phyloP scores from a whole-genome alignment of 345 rosid genomes.

The Acer saccharum region DNA sequence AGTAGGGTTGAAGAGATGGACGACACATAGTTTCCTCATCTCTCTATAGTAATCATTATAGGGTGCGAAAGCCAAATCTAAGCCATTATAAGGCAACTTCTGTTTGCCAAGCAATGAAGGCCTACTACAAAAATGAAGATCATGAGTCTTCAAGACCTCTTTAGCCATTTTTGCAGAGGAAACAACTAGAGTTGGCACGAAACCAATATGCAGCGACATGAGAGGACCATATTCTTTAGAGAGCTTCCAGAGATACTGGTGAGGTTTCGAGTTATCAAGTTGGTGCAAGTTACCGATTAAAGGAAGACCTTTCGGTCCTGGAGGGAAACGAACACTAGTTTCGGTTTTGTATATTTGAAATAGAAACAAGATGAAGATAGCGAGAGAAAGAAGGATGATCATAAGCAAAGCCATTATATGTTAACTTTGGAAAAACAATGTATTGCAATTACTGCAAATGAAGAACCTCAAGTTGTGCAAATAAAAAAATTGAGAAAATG shows the following conservation, averaged over 20 bases:
- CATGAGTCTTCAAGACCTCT: constrained; percentile 44
- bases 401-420: background rate
- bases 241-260: constrained; percentile 36
- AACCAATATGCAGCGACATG: constrained; percentile 42
- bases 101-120: constrained; percentile 30
- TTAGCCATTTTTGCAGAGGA: constrained; percentile 46
- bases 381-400: constrained; percentile 13
- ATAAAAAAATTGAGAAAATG: too few species aligned
- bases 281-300: constrained; percentile 54
- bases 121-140: constrained; percentile 46
- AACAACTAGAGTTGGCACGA: constrained; percentile 32
- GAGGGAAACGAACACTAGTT: constrained; percentile 31
- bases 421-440: too few species aligned
- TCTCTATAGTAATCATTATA: constrained; percentile 23
- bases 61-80: constrained; percentile 37
- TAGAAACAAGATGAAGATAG: constrained; percentile 8
- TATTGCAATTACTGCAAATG: too few species aligned
- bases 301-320: constrained; percentile 47
- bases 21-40: constrained; percentile 23
- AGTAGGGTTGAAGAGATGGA: constrained; percentile 34
- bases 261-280: constrained; percentile 27
- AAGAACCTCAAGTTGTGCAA: too few species aligned
- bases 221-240: constrained; percentile 56
- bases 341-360: background rate
- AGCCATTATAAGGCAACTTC: constrained; percentile 44